phyloP scores from a whole-genome alignment of 2,329 filamentous ascomycete genomes.

The Tolypocladium tundrense region DNA sequence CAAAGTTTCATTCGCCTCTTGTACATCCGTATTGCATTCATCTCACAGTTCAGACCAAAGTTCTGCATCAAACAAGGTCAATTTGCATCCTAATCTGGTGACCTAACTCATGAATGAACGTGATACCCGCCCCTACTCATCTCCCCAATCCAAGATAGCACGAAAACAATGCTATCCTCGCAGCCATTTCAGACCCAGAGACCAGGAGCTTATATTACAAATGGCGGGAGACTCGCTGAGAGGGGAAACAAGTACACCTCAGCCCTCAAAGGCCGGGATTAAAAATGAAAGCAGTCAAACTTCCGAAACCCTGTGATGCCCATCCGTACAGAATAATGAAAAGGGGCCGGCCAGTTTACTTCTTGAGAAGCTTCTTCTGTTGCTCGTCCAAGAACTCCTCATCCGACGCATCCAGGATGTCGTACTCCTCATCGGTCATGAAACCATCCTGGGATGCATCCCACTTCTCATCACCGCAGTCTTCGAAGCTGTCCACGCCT shows the following conservation, averaged over 20 bases:
- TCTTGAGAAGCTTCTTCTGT: constrained; percentile 27
- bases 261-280: constrained; percentile 1
- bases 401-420: constrained; percentile 90
- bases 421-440: constrained; percentile 95
- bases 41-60: neutral
- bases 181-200: neutral
- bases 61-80: neutral
- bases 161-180: neutral
- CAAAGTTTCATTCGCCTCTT: too few species aligned
- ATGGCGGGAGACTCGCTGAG: neutral
- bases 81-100: constrained; percentile 5
- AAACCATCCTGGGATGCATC: constrained; percentile 63
- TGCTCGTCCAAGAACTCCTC: constrained; percentile 63
- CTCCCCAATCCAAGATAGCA: neutral
- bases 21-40: too few species aligned
- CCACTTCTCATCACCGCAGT: constrained; percentile 50
- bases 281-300: constrained; percentile 3
- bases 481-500: constrained; percentile 32
- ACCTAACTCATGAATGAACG: constrained; percentile 2
- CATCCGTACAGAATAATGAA: neutral
- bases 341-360: constrained; percentile 16
- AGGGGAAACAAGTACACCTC: neutral
- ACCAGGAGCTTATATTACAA: constrained; percentile 2
- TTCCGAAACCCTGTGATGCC: neutral
- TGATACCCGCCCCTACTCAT: neutral